Evolutionary conservation across 2,329 filamentous ascomycete genomes (phyloP).

Genomic region (Colletotrichum sp.): DNA sequence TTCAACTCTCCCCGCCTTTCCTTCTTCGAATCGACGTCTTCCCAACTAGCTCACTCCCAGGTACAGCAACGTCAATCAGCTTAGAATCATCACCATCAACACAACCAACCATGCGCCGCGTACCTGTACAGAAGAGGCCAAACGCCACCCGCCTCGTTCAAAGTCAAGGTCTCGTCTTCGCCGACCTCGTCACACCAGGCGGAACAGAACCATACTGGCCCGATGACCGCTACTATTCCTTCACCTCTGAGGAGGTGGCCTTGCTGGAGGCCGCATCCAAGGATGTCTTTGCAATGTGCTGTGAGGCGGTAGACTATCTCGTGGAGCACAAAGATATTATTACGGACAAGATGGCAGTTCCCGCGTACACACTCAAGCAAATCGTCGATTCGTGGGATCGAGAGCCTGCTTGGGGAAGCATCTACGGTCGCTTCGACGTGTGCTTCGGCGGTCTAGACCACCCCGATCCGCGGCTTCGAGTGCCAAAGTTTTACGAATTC

Average conservation of each 20-base stretch:
- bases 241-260: background rate
- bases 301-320: background rate
- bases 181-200: background rate
- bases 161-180: background rate
- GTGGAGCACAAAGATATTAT: background rate
- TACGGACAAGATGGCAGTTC: background rate
- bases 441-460: background rate
- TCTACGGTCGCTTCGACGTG: conserved; percentile 2
- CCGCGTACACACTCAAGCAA: background rate
- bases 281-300: conserved; percentile 2
- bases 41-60: background rate
- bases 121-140: background rate
- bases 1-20: background rate
- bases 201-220: background rate
- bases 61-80: background rate
- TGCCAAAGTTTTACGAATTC: conserved; percentile 1
- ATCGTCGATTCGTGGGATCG: background rate
- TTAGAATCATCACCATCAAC: background rate
- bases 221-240: conserved; percentile 6
- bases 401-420: conserved; percentile 1
- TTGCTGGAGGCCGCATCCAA: background rate
- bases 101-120: background rate
- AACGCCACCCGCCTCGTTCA: background rate
- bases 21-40: background rate
- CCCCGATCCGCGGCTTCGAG: background rate